Evolutionary conservation across 371 early-diverging fungal species (phyloP).

Genomic region (Phascolomyces articulosus): DNA sequence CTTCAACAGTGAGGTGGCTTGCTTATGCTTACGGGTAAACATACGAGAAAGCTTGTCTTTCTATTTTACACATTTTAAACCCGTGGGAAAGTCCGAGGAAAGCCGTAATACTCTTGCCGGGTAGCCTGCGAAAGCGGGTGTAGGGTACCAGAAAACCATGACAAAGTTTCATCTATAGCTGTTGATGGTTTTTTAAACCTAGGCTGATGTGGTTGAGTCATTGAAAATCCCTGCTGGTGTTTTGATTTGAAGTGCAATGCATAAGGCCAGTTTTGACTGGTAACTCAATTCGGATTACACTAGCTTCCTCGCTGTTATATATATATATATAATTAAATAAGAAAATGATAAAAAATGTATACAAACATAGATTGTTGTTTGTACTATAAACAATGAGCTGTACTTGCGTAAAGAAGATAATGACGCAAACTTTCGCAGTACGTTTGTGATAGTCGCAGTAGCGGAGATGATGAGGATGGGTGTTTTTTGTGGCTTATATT

Average conservation of each 20-base stretch:
- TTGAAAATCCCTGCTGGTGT: conserved; percentile 49
- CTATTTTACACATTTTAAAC: conserved; percentile 19
- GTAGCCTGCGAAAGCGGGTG: conserved; percentile 45
- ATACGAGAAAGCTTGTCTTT: conserved; percentile 45
- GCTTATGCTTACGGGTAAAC: conserved; percentile 59
- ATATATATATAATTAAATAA: neutral
- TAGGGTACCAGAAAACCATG: conserved; percentile 44
- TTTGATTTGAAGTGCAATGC: conserved; percentile 58
- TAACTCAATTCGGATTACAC: conserved; percentile 60
- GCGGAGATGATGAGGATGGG: neutral
- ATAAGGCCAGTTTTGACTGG: conserved; percentile 36
- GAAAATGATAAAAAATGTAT: conserved; percentile 6
- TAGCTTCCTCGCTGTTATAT: conserved; percentile 24
- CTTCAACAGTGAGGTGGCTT: conserved; percentile 38
- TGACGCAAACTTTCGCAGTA: too few relatives aligned
- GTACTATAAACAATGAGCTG: too few relatives aligned
- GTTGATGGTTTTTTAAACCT: conserved; percentile 1
- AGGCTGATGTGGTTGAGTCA: conserved; percentile 25
- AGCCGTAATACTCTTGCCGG: conserved; percentile 51
- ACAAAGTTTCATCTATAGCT: neutral
- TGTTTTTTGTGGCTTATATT: neutral
- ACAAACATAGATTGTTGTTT: neutral
- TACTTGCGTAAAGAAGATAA: too few relatives aligned
- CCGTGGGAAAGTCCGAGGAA: conserved; percentile 62
- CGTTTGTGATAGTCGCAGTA: too few relatives aligned